Evolutionary conservation across 2,329 filamentous ascomycete genomes (phyloP).

Genomic region (Aspergillus ibericus): DNA sequence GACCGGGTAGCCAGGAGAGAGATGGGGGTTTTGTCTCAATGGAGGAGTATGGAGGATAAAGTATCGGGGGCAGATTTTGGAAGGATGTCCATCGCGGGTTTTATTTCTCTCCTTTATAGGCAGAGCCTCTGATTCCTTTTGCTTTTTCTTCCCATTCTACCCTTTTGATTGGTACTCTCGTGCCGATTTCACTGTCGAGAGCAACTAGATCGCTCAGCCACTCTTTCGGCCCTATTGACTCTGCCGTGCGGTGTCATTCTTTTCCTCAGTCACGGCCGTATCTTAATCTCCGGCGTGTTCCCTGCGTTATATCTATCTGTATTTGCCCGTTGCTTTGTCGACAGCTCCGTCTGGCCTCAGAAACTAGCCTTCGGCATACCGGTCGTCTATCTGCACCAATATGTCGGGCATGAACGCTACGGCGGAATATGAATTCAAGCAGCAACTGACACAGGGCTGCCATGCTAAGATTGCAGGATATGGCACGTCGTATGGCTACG

Average conservation of each 20-base stretch:
- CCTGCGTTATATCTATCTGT: not conserved
- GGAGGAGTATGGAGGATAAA: not conserved
- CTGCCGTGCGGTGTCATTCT: not conserved
- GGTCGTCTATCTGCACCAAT: not conserved
- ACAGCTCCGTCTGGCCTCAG: not conserved
- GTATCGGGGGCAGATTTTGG: not conserved
- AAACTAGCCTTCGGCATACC: not conserved
- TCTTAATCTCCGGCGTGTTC: not conserved
- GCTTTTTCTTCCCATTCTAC: not conserved
- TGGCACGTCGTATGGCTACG: conserved; percentile 34
- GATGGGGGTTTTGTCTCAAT: not conserved
- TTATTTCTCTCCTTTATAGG: not conserved
- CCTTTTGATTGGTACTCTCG: not conserved
- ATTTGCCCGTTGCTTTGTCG: not conserved
- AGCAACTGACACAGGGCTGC: conserved; percentile 24
- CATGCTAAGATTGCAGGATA: conserved; percentile 27
- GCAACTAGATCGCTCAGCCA: conserved; percentile 7
- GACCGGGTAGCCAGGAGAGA: not conserved
- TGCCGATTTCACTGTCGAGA: not conserved
- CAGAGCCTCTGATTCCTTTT: not conserved
- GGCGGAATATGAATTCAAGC: conserved; percentile 7
- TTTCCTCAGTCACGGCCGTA: not conserved
- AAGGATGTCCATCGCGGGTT: not conserved
- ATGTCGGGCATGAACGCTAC: conserved; percentile 10
- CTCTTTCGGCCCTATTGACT: conserved; percentile 3